Conservation (phyloP, 495 filamentous ascomycete genomes). For the Penicillium atrosanguineum region DNA sequence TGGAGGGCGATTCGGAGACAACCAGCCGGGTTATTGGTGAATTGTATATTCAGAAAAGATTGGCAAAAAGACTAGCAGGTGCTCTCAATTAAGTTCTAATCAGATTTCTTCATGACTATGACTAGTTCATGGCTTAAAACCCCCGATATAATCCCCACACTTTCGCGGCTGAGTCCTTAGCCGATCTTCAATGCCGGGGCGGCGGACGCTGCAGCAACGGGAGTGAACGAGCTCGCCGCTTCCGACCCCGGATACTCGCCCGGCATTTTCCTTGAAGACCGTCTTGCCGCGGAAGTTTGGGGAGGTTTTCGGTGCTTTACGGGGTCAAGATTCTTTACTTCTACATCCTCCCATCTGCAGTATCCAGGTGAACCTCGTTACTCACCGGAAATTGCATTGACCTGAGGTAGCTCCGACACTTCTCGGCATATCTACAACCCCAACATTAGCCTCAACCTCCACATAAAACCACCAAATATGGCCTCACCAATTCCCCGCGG, state of each 20-base stretch:
- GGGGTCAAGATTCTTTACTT: neutral
- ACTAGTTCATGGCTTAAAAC: neutral
- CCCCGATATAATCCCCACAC: constrained; percentile 7
- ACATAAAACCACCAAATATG: constrained; percentile 32
- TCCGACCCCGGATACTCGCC: constrained; percentile 36
- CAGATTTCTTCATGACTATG: neutral
- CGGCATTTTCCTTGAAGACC: constrained; percentile 26
- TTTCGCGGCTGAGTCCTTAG: constrained; percentile 41
- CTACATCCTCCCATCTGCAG: constrained; percentile 4
- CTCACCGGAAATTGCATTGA: neutral
- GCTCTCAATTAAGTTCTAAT: neutral
- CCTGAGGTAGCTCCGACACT: constrained; percentile 5
- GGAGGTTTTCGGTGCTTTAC: constrained; percentile 9
- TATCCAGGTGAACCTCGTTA: neutral
- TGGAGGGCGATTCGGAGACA: constrained; percentile 2
- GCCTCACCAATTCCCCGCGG: constrained; percentile 60
- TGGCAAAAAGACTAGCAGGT: neutral
- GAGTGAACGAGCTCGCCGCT: constrained; percentile 19
- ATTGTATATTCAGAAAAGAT: neutral
- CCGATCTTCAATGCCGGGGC: constrained; percentile 44
- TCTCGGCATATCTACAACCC: neutral
- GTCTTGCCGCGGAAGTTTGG: constrained; percentile 12
- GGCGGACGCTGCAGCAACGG: constrained; percentile 13
- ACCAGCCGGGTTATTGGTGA: neutral
- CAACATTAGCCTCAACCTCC: neutral